phyloP scores from a whole-genome alignment of 768 basidiomycete species.

The Asterophora lycoperdoides region DNA sequence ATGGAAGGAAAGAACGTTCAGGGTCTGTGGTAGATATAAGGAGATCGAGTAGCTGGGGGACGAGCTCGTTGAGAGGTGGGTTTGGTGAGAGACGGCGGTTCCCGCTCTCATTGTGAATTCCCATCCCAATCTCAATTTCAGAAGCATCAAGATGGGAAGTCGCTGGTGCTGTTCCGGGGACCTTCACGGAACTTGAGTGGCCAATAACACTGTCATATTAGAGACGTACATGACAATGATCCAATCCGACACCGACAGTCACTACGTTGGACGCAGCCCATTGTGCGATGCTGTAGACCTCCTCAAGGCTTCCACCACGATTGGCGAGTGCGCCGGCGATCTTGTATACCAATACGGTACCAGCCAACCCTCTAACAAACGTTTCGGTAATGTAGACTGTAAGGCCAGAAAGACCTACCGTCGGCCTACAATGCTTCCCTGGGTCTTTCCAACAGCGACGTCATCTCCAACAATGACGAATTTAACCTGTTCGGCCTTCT shows the following conservation, averaged over 20 bases:
- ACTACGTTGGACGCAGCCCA: constrained; percentile 64
- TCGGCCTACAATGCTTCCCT: constrained; percentile 82
- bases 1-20: constrained; percentile 75
- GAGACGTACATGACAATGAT: constrained; percentile 73
- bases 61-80: constrained; percentile 65
- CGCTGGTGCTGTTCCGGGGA: constrained; percentile 68
- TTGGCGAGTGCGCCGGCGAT: constrained; percentile 81
- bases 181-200: constrained; percentile 33
- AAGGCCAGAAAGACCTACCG: constrained; percentile 35
- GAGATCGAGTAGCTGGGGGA: constrained; percentile 65
- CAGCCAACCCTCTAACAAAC: constrained; percentile 69
- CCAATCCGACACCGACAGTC: constrained; percentile 83
- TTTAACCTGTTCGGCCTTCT: constrained; percentile 60
- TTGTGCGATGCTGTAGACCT: constrained; percentile 63
- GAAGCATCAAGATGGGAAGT: constrained; percentile 50
- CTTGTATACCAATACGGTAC: constrained; percentile 84
- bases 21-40: constrained; percentile 68
- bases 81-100: constrained; percentile 62
- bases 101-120: constrained; percentile 90
- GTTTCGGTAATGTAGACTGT: neutral
- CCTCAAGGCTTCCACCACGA: constrained; percentile 60
- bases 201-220: neutral
- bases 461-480: constrained; percentile 89
- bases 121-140: constrained; percentile 87
- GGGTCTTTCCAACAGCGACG: constrained; percentile 77